Base-by-base conservation (phyloP, 2,329 filamentous ascomycete species). In the Verruconis gallopava region DNA sequence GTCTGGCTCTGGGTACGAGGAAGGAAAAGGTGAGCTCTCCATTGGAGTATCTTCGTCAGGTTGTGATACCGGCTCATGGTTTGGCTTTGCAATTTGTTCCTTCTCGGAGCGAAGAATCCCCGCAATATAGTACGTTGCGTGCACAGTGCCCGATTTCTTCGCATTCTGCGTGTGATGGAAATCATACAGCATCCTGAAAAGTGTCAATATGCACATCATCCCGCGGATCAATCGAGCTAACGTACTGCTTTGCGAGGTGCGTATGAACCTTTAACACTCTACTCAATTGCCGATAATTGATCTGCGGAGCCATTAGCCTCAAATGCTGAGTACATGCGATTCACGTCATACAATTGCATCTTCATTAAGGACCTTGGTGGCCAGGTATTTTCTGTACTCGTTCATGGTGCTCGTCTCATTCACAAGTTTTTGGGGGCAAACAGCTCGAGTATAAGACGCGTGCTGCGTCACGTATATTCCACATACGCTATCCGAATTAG, bases 41-140 rank as follows among this genome's bases (percentile, higher is more conserved):
- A 81, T 78, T 47, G 67, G 63, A 35, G 79, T 76, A 44, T 85
- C 74, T 40, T 82, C 79, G n/a, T 66, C 73, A 51, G 80, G 70
- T 25, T 68, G 63, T 18, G 54, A 55, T 21, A 57, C 53, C 37
- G 51, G 47, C 17, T 60, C 64, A 49, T 68, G 69, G 9, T 58
- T 50, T 19, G 51, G 44, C 18, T 53, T 34, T 6, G 50, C 40
- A 12, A 61, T 30, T 11, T 17, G 30, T 18, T 12, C 5, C 9
- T 5, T 37, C 46, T 12, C 51, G 47, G 19, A 53, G 41, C 61
- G 68, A 53, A 75, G 81, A 17, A 67, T 73, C 30, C 89, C 91
- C 39, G 79, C 81, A 36, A 98, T 57, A 38, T 95, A 67, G 61
- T 95, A 98, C n/a, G 86, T 95, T 35, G 89, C 91, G 63, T 93